phyloP scores from a whole-genome alignment of 164 flowering plant species.

The Paratinospora sagittata region DNA sequence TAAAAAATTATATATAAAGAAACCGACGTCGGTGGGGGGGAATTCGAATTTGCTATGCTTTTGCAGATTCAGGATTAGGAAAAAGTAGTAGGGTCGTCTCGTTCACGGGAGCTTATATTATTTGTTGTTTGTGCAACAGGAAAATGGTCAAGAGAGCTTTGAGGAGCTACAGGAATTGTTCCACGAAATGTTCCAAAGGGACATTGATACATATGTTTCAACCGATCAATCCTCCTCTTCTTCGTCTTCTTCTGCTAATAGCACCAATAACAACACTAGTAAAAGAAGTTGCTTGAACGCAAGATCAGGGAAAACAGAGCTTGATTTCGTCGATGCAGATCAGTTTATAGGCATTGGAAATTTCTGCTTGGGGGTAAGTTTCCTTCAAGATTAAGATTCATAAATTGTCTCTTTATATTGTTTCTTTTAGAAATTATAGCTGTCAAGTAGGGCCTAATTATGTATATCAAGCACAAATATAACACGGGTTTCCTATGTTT shows the following conservation, averaged over 20 bases:
- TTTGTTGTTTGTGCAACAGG: slow-evolving; percentile 30
- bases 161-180: slow-evolving; percentile 63
- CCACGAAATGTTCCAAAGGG: slow-evolving; percentile 58
- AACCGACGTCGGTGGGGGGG: too few species aligned
- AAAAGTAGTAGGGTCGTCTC: too few species aligned
- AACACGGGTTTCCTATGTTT: too few species aligned
- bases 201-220: slow-evolving; percentile 7
- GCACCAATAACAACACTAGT: slow-evolving; percentile 10
- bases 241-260: slow-evolving; percentile 21
- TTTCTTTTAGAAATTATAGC: too few species aligned
- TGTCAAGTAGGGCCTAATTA: too few species aligned
- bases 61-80: too few species aligned
- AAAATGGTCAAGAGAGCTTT: slow-evolving; percentile 51
- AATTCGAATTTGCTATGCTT: too few species aligned
- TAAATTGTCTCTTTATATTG: too few species aligned
- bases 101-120: too few species aligned
- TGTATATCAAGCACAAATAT: too few species aligned
- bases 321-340: neutral
- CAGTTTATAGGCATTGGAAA: slow-evolving; percentile 11
- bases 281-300: slow-evolving; percentile 38
- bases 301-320: slow-evolving; percentile 21
- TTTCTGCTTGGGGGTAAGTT: slow-evolving; percentile 50
- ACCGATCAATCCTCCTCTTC: slow-evolving; percentile 13
- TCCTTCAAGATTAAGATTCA: neutral
- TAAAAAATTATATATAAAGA: too few species aligned